Evolutionary conservation across 2,329 filamentous ascomycete species (phyloP).

Genomic region (Botrytis fabae): DNA sequence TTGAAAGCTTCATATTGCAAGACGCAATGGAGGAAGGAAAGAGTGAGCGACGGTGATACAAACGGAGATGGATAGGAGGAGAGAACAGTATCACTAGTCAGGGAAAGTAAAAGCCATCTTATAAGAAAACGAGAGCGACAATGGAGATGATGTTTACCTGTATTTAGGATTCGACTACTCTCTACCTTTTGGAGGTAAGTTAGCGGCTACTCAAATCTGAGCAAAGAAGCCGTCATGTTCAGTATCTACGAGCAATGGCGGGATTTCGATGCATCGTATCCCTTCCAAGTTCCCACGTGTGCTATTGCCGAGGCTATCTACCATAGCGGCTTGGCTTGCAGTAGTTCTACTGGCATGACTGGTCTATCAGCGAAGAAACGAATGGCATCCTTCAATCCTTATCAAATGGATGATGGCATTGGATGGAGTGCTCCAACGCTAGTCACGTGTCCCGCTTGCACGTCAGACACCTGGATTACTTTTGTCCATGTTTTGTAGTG

Average conservation of each 20-base stretch:
- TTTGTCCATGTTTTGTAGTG: not conserved
- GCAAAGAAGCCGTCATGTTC: not conserved
- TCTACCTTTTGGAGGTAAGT: not conserved
- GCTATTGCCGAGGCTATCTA: not conserved
- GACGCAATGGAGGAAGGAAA: not conserved
- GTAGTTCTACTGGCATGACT: not conserved
- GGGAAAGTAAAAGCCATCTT: not conserved
- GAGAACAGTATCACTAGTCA: not conserved
- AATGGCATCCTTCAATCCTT: not conserved
- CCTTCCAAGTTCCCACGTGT: not conserved
- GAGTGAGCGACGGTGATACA: not conserved
- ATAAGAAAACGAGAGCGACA: not conserved
- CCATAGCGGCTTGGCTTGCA: not conserved
- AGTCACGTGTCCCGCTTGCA: not conserved
- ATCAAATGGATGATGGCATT: not conserved
- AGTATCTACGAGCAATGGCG: not conserved
- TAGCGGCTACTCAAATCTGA: not conserved
- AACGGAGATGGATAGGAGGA: slow-evolving; percentile 2
- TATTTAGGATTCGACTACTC: not conserved
- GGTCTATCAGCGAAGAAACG: not conserved
- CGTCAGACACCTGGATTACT: not conserved
- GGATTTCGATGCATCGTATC: not conserved
- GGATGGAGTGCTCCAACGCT: not conserved
- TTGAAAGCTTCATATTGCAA: slow-evolving; percentile 12
- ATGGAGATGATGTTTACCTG: not conserved